Evolutionary conservation across 805 yeast genomes (phyloP).

Genomic region (Yamadazyma akitaensis): DNA sequence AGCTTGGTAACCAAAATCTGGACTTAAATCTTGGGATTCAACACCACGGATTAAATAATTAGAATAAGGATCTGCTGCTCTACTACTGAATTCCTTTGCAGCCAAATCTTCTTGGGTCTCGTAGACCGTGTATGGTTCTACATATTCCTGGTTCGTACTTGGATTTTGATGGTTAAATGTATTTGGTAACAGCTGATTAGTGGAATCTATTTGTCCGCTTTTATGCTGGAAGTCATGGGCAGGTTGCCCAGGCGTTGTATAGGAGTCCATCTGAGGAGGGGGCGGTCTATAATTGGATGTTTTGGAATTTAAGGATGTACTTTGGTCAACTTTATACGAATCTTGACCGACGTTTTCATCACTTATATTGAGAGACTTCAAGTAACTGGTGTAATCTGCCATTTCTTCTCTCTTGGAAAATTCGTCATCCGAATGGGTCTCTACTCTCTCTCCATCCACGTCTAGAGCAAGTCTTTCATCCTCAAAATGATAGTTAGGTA

Average conservation of each 20-base stretch:
- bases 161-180: not conserved
- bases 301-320: not conserved
- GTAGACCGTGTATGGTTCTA: slow-evolving; percentile 27
- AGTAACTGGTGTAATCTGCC: slow-evolving; percentile 23
- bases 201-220: not conserved
- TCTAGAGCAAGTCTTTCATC: slow-evolving; percentile 11
- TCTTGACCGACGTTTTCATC: slow-evolving; percentile 9
- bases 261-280: slow-evolving; percentile 9
- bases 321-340: not conserved
- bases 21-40: not conserved
- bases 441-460: slow-evolving; percentile 11
- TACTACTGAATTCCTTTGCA: slow-evolving; percentile 7
- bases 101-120: slow-evolving; percentile 18
- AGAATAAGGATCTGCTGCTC: slow-evolving; percentile 24
- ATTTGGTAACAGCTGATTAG: not conserved
- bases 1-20: not conserved
- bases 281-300: slow-evolving; percentile 8
- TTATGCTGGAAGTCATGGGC: too few relatives aligned
- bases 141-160: slow-evolving; percentile 5
- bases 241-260: not conserved
- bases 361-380: slow-evolving; percentile 17
- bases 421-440: slow-evolving; percentile 4
- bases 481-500: slow-evolving; percentile 23
- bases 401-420: slow-evolving; percentile 6
- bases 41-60: slow-evolving; percentile 22